A percentile compares a stretch with the other conserved stretches of the same genome.
phyloP scores from a whole-genome alignment of 2,329 filamentous ascomycete genomes.

The Xylariaceae sp. region DNA sequence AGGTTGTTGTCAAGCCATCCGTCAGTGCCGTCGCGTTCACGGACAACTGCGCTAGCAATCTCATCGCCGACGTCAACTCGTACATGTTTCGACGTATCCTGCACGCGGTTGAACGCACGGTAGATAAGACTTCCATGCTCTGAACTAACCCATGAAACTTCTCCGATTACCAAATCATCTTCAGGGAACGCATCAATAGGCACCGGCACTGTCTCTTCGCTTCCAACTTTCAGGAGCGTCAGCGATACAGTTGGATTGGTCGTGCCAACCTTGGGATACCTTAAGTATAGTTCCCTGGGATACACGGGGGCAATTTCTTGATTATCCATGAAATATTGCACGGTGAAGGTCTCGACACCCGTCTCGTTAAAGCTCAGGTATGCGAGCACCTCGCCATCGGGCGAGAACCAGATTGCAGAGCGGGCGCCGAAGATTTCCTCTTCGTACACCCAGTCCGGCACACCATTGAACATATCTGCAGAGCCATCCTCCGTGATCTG shows the following conservation, averaged over 20 bases:
- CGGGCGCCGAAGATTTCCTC: slow-evolving; percentile 58
- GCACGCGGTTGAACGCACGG: slow-evolving; percentile 69
- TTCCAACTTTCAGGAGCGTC: slow-evolving; percentile 57
- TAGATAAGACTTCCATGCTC: slow-evolving; percentile 63
- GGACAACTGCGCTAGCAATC: slow-evolving; percentile 49
- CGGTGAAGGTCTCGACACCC: slow-evolving; percentile 65
- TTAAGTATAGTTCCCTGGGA: slow-evolving; percentile 62
- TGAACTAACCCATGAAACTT: slow-evolving; percentile 69
- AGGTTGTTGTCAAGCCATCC: slow-evolving; percentile 66
- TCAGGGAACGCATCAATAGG: slow-evolving; percentile 59
- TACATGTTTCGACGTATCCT: slow-evolving; percentile 65
- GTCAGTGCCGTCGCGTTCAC: slow-evolving; percentile 59
- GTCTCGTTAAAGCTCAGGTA: slow-evolving; percentile 66
- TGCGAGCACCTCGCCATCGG: slow-evolving; percentile 56
- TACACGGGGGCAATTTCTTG: slow-evolving; percentile 61
- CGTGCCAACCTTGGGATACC: slow-evolving; percentile 70
- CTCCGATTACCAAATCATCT: slow-evolving; percentile 66
- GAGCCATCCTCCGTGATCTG: slow-evolving; percentile 64
- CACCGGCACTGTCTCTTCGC: slow-evolving; percentile 48
- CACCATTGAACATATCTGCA: slow-evolving; percentile 64
- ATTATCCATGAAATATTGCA: slow-evolving; percentile 68
- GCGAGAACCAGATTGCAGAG: slow-evolving; percentile 59
- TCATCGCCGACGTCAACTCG: slow-evolving; percentile 55
- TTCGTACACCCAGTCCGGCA: slow-evolving; percentile 68
- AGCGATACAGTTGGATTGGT: slow-evolving; percentile 66